A percentile compares a stretch with the other conserved stretches of the same genome.
phyloP scores from a whole-genome alignment of 139 green algal species.

The Yamagishiella unicocca region DNA sequence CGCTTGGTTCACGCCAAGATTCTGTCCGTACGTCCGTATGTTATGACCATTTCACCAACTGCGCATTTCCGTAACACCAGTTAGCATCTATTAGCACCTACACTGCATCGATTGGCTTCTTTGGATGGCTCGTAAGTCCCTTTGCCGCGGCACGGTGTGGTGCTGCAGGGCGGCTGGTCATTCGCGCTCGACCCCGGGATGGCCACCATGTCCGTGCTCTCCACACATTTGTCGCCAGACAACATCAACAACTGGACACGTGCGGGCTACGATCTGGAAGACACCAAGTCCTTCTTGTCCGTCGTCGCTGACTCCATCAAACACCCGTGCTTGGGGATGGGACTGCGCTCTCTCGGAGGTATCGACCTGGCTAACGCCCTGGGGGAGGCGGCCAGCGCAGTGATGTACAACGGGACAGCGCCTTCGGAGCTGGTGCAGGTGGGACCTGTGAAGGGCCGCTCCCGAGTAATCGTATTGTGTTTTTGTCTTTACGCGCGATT shows the following conservation, averaged over 20 bases:
- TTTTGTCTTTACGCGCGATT: too few species aligned
- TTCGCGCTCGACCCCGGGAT: neutral
- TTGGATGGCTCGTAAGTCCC: too few species aligned
- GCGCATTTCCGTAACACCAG: too few species aligned
- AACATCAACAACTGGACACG: neutral
- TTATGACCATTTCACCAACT: too few species aligned
- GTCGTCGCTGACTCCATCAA: neutral
- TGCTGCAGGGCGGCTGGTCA: slow-evolving; percentile 30
- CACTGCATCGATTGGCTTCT: too few species aligned
- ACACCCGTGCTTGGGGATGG: slow-evolving; percentile 8
- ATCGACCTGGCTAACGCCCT: neutral
- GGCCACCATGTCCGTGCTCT: neutral
- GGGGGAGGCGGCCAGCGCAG: neutral
- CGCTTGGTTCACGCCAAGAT: too few species aligned
- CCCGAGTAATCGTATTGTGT: too few species aligned
- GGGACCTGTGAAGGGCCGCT: too few species aligned
- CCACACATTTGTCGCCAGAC: neutral
- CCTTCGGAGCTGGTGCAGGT: slow-evolving; percentile 15
- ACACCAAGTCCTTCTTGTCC: neutral
- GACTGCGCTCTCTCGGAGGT: neutral
- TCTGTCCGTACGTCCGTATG: too few species aligned
- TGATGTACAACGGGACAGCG: neutral
- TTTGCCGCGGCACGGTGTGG: too few species aligned
- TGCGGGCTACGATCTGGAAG: neutral
- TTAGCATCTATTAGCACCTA: too few species aligned